Evolutionary conservation across 2,329 filamentous ascomycete species (phyloP), one percentile per base, ranked within the genome.

Genomic region (Fusarium foetens): DNA sequence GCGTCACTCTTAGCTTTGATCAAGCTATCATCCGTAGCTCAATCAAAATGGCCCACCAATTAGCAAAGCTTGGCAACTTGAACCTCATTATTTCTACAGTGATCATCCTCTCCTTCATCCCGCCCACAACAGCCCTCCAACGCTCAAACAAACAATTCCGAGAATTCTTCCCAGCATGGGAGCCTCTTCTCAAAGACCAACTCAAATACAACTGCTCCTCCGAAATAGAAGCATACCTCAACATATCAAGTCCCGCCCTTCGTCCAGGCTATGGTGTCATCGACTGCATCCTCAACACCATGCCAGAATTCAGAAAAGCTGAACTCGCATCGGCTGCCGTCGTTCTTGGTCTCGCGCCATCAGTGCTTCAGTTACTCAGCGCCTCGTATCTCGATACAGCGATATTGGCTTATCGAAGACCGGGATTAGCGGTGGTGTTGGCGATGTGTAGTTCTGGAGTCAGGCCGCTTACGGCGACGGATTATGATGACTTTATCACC

Each of bases 281-380:
- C 33, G 60, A 53, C 29, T 76, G 72, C n/a, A 68, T 77, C 29
- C 59, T 77, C 19, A 25, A 33, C 1, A 59, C 68, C 2, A 69
- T 73, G 59, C 66, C 66, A 13, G 75, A 77, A 14, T 77, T 59
- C 25, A 68, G 73, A 46, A 77, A 78, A 46, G 66, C 75, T 4
- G 76, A 78, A 23, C 57, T 78, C 4, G 67, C 64, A 7, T 64
- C 74, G 12, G 65, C 66, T 11, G 69, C 66, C 33, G 74, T 78
- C 10, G 64, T 76, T 8, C 66, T 77, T 3, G 76, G 74, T 11
- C 65, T 75, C 8, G 52, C 70, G 0, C 76, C 76, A 3, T 43
- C 63, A 1, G 45, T 73, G 0, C 58, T 78, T 3, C 73, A 77
- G 29, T 33, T 63, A 2, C 27, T 76, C 36, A 71, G 74, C 7